Base-by-base conservation (phyloP, 2,329 filamentous ascomycete species). In the Xylariaceae sp. region DNA sequence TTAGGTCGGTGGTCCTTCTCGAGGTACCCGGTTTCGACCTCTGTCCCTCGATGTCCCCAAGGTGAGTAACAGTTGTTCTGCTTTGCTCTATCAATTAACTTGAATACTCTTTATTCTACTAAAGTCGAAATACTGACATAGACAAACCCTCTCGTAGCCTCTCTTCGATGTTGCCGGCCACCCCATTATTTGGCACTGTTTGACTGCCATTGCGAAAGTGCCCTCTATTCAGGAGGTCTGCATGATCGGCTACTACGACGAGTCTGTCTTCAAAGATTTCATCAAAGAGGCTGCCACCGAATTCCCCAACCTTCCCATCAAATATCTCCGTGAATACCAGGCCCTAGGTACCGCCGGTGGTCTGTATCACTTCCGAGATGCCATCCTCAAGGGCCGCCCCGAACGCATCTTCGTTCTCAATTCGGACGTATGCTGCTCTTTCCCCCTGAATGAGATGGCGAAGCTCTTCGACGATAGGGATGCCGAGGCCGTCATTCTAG, bases 191-290 rank as follows among this genome's bases (percentile, higher is more conserved):
- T 94, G 93, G 84, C 95, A 99, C 82, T 96, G 93, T 82, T 86
- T 99, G 74, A 90, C 89, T 71, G 92, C 95, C 70, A 85, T 98
- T 71, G 87, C 91, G 65, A 96, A 93, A 75, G 91, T 98, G 59
- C 89, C 91, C 69, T 89, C 91, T 71, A 84, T 99, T 76, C 91
- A 92, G 73, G 95, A 99, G 78, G 94, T 99, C 69, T 93, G 95
- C 81, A 88, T 99, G 71, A 96, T 99, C 72, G 95, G 95, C 72
- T 99, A 99, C 85, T 99, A 98, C 77, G 95, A 99, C 74, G 95
- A 98, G 80, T 85, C 87, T 40, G 91, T 98, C 70, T 97, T 98
- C 85, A 90, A 92, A 71, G 93, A 97, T 78, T 98, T 98, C 79
- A 96, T 98, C 82, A 96, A 96, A 78, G 90, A 96, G 73, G 87